Percentiles rank a stretch among this genome's conserved stretches.
Evolutionary conservation across 2,329 filamentous ascomycete species (phyloP).

Genomic region (Periconia macrospinosa): DNA sequence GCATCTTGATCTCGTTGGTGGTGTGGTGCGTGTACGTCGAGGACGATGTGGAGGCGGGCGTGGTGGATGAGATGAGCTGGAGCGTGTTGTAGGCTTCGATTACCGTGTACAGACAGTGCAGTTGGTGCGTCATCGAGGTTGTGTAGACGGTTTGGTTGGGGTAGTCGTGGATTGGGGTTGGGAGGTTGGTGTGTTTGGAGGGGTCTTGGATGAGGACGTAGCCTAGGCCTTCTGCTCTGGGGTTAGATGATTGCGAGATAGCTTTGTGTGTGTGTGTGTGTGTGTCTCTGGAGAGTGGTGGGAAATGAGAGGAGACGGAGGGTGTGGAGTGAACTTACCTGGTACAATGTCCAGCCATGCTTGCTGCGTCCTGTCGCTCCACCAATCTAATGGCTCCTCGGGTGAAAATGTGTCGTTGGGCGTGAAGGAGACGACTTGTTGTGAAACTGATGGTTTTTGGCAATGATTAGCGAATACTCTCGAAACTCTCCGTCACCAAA

Average conservation of each 20-base stretch:
- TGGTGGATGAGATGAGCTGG: slow-evolving; percentile 7
- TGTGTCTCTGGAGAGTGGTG: neutral
- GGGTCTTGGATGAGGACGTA: slow-evolving; percentile 32
- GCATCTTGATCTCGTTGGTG: slow-evolving; percentile 25
- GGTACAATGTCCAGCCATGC: slow-evolving; percentile 38
- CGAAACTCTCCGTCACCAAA: neutral
- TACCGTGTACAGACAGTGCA: slow-evolving; percentile 39
- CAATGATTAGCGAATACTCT: too few species aligned
- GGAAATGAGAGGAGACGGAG: neutral
- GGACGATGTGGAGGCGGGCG: neutral
- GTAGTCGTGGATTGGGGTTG: slow-evolving; percentile 36
- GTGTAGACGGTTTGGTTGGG: slow-evolving; percentile 32
- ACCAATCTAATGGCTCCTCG: slow-evolving; percentile 32
- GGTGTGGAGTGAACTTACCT: slow-evolving; percentile 13
- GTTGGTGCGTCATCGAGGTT: slow-evolving; percentile 37
- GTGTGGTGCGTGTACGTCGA: neutral
- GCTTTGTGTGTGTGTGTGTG: too few species aligned
- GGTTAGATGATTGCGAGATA: slow-evolving; percentile 1
- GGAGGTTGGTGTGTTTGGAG: slow-evolving; percentile 27
- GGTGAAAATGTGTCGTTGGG: slow-evolving; percentile 29
- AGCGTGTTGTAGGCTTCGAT: slow-evolving; percentile 36
- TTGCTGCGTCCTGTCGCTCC: slow-evolving; percentile 29
- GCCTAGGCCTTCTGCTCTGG: slow-evolving; percentile 28
- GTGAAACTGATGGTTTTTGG: slow-evolving; percentile 21
- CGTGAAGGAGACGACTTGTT: slow-evolving; percentile 32